phyloP scores from a whole-genome alignment of 2,329 filamentous ascomycete genomes.

The Aspergillus uvarum region DNA sequence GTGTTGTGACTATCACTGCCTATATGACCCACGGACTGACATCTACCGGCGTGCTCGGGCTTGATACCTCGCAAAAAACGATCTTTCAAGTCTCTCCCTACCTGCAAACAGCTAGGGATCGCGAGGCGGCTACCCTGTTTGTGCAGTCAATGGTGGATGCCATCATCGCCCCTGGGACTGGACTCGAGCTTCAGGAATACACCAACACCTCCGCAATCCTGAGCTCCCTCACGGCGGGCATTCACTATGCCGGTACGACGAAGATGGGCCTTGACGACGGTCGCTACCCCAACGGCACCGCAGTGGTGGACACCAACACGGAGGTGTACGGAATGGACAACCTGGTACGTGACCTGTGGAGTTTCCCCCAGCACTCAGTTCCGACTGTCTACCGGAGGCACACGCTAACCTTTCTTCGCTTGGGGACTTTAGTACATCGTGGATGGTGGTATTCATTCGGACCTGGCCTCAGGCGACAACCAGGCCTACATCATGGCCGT shows the following conservation, averaged over 20 bases:
- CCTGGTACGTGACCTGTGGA: conserved; percentile 47
- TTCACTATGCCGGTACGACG: conserved; percentile 14
- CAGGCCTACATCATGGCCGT: conserved; percentile 64
- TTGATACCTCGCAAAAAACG: conserved; percentile 24
- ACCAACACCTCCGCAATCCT: conserved; percentile 26
- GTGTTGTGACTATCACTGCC: conserved; percentile 22
- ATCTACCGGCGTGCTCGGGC: conserved; percentile 25
- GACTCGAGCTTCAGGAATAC: conserved; percentile 25
- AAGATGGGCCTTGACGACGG: conserved; percentile 22
- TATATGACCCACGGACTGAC: conserved; percentile 32
- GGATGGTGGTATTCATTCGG: conserved; percentile 17
- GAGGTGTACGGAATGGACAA: conserved; percentile 16
- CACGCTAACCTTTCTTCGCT: background rate
- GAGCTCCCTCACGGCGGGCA: conserved; percentile 36
- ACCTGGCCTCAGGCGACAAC: conserved; percentile 68
- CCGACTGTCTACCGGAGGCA: no score
- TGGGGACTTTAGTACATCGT: conserved; percentile 23
- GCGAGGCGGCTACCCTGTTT: conserved; percentile 19
- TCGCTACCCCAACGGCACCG: conserved; percentile 11
- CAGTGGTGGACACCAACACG: conserved; percentile 20
- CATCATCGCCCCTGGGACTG: conserved; percentile 21
- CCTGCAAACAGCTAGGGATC: conserved; percentile 24
- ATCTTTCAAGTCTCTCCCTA: conserved; percentile 28
- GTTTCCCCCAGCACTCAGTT: no score
- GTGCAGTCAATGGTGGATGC: conserved; percentile 23